A percentile compares a stretch with the other conserved stretches of the same genome.
Evolutionary conservation across 2,329 filamentous ascomycete species (phyloP).

Genomic region (Botrytis cinerea): DNA sequence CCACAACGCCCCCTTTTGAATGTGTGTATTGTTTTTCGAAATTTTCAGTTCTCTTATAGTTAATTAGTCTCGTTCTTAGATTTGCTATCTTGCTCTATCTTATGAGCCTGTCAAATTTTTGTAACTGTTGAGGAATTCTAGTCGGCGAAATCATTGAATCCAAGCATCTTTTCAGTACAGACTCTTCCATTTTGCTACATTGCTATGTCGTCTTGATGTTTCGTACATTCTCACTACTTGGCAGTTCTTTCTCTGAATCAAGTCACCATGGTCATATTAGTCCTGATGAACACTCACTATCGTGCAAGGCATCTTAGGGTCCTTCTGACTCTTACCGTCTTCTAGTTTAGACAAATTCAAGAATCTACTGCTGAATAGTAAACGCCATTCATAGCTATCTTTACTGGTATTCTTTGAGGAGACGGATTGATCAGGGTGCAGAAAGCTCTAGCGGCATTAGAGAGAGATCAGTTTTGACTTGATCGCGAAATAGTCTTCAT

Average conservation of each 20-base stretch:
- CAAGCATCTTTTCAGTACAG: not conserved
- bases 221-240: not conserved
- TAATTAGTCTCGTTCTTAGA: not conserved
- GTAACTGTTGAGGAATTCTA: not conserved
- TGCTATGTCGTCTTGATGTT: not conserved
- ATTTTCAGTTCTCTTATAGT: not conserved
- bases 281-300: accelerated
- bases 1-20: not conserved
- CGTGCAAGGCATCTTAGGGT: not conserved
- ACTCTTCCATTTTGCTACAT: not conserved
- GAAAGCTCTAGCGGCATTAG: accelerated
- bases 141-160: not conserved
- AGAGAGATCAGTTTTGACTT: not conserved
- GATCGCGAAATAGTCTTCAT: not conserved
- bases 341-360: not conserved
- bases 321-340: not conserved
- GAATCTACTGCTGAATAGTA: not conserved
- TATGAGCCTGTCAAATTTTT: not conserved
- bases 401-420: not conserved
- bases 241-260: not conserved
- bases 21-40: not conserved
- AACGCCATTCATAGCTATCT: not conserved
- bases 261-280: not conserved
- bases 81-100: not conserved
- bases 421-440: accelerated